Evolutionary conservation across 2,329 filamentous ascomycete genomes (phyloP).

Genomic region (Paraconiothyrium brasiliense): DNA sequence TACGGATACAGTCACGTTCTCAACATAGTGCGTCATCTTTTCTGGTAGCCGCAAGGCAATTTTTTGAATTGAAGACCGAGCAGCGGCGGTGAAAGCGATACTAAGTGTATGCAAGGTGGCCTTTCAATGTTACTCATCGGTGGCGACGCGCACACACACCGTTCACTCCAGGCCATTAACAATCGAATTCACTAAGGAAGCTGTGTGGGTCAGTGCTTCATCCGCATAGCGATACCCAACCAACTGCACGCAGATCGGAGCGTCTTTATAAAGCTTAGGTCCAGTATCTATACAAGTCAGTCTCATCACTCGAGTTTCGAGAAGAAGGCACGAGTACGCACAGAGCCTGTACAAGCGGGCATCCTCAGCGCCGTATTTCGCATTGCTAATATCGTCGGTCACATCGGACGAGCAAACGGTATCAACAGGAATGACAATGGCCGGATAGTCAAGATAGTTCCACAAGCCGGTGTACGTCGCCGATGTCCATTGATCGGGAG

Average conservation of each 20-base stretch:
- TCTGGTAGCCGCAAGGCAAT: neutral
- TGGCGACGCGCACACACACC: no score
- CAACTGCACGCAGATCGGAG: constrained; percentile 13
- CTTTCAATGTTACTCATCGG: neutral
- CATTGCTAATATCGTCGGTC: constrained; percentile 15
- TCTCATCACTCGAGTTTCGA: neutral
- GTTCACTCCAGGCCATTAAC: neutral
- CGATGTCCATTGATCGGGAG: constrained; percentile 32
- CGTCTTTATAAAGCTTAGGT: constrained; percentile 14
- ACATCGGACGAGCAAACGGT: constrained; percentile 11
- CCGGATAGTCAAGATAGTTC: constrained; percentile 29
- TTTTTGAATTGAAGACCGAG: neutral
- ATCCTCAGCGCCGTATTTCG: constrained; percentile 17
- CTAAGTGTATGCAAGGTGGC: neutral
- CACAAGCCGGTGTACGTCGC: constrained; percentile 26
- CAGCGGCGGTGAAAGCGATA: neutral
- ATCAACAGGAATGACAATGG: constrained; percentile 22
- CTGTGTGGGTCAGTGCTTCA: constrained; percentile 11
- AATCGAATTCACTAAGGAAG: constrained; percentile 11
- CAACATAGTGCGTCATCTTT: neutral
- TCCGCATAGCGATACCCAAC: constrained; percentile 17
- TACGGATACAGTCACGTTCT: neutral
- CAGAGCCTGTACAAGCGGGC: constrained; percentile 16
- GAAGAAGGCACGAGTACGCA: constrained; percentile 1
- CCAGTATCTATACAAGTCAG: constrained; percentile 13